Evolutionary conservation across 441 rosid genomes (phyloP).

Genomic region (Aleurites moluccanus): DNA sequence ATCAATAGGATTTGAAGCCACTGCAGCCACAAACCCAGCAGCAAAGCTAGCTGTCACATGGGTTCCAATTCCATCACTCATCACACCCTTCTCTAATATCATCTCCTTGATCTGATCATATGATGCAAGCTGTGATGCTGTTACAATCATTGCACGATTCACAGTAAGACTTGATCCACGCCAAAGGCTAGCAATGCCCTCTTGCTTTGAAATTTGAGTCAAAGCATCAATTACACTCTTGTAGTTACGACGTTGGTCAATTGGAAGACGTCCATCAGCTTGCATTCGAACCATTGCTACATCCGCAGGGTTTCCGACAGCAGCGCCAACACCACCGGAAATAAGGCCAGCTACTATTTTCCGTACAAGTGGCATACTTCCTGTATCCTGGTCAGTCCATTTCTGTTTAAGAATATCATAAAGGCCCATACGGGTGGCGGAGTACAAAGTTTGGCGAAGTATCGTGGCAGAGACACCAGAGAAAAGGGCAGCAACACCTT

Average conservation of each 20-base stretch:
- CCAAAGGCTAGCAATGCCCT: conserved; percentile 52
- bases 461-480: conserved; percentile 63
- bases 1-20: no score
- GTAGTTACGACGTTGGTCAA: conserved; percentile 48
- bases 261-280: conserved; percentile 60
- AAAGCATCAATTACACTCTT: conserved; percentile 58
- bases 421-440: conserved; percentile 64
- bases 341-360: conserved; percentile 44
- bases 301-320: conserved; percentile 64
- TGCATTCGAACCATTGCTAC: conserved; percentile 72
- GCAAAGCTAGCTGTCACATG: conserved; percentile 33
- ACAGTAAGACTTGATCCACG: conserved; percentile 56
- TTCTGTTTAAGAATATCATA: conserved; percentile 48
- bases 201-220: conserved; percentile 41
- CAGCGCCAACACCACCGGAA: conserved; percentile 58
- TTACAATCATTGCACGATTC: conserved; percentile 64
- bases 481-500: conserved; percentile 50
- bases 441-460: conserved; percentile 58
- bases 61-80: conserved; percentile 51
- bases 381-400: conserved; percentile 50
- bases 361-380: conserved; percentile 38
- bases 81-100: conserved; percentile 42
- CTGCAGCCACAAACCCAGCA: no score
- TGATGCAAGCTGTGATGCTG: conserved; percentile 57
- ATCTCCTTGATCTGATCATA: conserved; percentile 60